Base-by-base conservation (phyloP, 2,329 filamentous ascomycete species). In the Aspergillus nomiae region DNA sequence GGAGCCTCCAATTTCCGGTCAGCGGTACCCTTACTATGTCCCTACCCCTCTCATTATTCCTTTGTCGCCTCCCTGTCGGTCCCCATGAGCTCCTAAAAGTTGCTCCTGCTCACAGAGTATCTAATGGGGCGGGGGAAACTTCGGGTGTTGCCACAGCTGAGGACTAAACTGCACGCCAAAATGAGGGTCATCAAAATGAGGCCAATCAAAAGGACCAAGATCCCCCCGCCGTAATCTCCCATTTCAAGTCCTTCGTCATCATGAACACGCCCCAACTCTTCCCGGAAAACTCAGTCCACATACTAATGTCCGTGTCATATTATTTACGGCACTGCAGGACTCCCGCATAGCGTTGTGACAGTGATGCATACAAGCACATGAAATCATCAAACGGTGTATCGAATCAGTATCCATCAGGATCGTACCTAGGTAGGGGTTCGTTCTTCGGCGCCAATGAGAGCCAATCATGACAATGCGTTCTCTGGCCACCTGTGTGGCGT, bases 171-270 rank as follows among this genome's bases (percentile, higher is more conserved):
- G 41, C 58, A 58, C 46, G 56, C 48, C 56, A 53, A 46, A 46
- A 51, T 41, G 57, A 51, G 45, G 57, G 30, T 10, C 34, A 19
- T 38, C 41, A 57, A 48, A 5, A 34, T 8, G 21, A 62, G 53
- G 51, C 64, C 64, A 66, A 66, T 66, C 51, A 64, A n/a, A 50
- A n/a, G 12, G 28, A 34, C 41, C 48, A 43, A 26, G 26, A 32
- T 56, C 24, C 64, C 64, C 53, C 64, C 64, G 58, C 62, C 59
- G 62, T 58, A 64, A 64, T 64, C 58, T 66, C 62, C 38, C 59
- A 55, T 21, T 34, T 36, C 51, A 51, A 24, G 41, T 50, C 26
- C 59, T 58, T 61, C 48, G 64, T 64, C 59, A 64, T 55, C 58
- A 53, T 54, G 28, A 63, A 34, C n/a, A 41, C 48, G 41, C 32